phyloP scores from a whole-genome alignment of 2,329 filamentous ascomycete genomes.

The Epichloe gansuensis region DNA sequence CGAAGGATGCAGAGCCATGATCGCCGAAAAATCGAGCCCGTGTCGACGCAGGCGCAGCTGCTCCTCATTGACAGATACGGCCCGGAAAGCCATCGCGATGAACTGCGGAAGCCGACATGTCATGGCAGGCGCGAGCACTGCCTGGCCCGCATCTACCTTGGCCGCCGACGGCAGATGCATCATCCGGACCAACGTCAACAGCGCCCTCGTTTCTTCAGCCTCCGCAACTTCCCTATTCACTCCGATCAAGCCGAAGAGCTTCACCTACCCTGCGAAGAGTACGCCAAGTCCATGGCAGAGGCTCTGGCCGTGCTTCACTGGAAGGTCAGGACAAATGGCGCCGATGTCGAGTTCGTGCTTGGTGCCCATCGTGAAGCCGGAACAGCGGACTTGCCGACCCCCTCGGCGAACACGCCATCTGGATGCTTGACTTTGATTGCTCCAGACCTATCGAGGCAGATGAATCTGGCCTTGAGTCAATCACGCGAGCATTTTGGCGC shows the following conservation, averaged over 20 bases:
- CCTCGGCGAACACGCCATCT: conserved; percentile 25
- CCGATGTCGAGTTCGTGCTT: conserved; percentile 45
- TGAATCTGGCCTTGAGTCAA: conserved; percentile 25
- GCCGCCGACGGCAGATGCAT: conserved; percentile 16
- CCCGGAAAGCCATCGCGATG: neutral
- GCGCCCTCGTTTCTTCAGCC: conserved; percentile 19
- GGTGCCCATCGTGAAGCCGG: conserved; percentile 12
- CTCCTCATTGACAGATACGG: conserved; percentile 12
- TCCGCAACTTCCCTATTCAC: conserved; percentile 38
- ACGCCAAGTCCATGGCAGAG: conserved; percentile 34
- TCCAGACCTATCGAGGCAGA: conserved; percentile 24
- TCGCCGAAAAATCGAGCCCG: conserved; percentile 18
- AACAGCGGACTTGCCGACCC: neutral
- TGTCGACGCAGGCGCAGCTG: conserved; percentile 7
- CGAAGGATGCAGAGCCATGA: conserved; percentile 14
- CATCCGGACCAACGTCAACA: neutral
- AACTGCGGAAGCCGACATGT: conserved; percentile 6
- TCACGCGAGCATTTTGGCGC: conserved; percentile 29
- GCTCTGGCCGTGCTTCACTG: conserved; percentile 39
- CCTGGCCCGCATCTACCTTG: conserved; percentile 37
- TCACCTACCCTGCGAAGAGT: conserved; percentile 19
- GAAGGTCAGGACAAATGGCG: conserved; percentile 33
- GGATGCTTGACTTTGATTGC: conserved; percentile 37
- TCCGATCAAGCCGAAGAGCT: conserved; percentile 37
- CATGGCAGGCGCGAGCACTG: conserved; percentile 30